These are phyloP conservation scores for Aspergillus amoenus DNA, from an alignment of 2,329 filamentous ascomycete genomes.

Conservation along the genomic window DNA sequence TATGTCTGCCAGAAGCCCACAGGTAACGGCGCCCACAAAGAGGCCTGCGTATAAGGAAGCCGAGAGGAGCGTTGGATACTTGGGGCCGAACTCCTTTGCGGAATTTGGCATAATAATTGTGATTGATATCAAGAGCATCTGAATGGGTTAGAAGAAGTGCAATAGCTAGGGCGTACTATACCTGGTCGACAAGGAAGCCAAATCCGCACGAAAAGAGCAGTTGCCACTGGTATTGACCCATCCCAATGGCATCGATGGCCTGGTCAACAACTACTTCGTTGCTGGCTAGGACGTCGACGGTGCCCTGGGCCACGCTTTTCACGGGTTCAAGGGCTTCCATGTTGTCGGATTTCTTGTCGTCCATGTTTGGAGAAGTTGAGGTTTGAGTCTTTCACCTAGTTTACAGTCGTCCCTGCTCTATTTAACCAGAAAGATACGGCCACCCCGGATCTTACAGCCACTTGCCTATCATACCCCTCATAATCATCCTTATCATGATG, in stretches of 20 bases:
- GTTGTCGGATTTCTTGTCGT: background rate
- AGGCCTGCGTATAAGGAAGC: constrained; percentile 1
- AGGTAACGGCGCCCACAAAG: constrained; percentile 6
- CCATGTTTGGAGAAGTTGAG: background rate
- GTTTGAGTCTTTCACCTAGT: no score
- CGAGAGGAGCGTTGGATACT: background rate
- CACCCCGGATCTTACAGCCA: no score
- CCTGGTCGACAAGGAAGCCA: constrained; percentile 11
- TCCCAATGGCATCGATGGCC: constrained; percentile 10
- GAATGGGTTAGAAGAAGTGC: background rate
- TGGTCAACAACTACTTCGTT: background rate
- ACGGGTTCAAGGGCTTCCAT: background rate
- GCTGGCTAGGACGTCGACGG: background rate
- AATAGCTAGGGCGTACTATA: background rate
- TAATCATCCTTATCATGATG: no score
- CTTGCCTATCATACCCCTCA: no score
- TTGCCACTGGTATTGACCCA: constrained; percentile 13
- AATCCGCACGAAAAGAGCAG: constrained; percentile 7
- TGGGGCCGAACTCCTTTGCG: background rate
- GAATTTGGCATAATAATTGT: constrained; percentile 8
- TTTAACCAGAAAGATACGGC: no score
- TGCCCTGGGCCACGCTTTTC: background rate
- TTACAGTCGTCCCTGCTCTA: no score
- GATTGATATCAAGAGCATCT: constrained; percentile 8
- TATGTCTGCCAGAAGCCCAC: constrained; percentile 6